Base-by-base conservation (phyloP, 805 yeast genomes). In the Brettanomyces nanus region DNA sequence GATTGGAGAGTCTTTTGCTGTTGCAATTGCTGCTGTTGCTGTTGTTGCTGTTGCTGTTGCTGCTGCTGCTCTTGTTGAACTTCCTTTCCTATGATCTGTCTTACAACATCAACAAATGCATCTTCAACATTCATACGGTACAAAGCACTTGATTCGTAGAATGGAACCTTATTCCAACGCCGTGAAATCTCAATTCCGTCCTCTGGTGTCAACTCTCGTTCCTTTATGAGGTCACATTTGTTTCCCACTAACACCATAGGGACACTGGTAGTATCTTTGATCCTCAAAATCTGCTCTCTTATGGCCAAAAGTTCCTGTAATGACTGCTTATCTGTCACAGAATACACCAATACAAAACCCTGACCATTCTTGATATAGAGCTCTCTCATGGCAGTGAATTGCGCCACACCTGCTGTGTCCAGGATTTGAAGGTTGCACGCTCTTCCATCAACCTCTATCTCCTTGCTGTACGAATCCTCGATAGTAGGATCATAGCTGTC, bases 401-500 rank as follows among this genome's bases (percentile, higher is more conserved):
- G 97, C 18, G 95, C 79, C 22, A 74, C 77, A 22, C 80, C 80
- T 0, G 80, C 80, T 3, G 80, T 74, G 50, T 74, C 80, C 45
- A 74, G 62, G 36, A 83, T 79, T 61, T 90, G 96, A 49, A 90
- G 66, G 46, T 83, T 85, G 53, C 92, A 85, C 4, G 85, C 79
- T 47, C 90, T 74, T 25, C 87, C 94, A 58, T 90, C 96, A 26
- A 90, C 79, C 51, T 81, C 87, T 41, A 86, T 77, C 47, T 85
- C 89, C 54, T 86, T 89, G 33, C 95, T 68, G 61, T 90, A 92
- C 1, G 96, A 85, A 54, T 90, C 97, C 57, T 90, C 98, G 46
- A 90, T 92, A 6, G 98, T 92, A 6, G 98, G 97, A 54, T 90
- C 97, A 62, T 90, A 90, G 27, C 86, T 73, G 52, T 90, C 97